These are phyloP conservation scores for Vigna hirtella DNA, from an alignment of 306 rosid species.

Conservation along the genomic window DNA sequence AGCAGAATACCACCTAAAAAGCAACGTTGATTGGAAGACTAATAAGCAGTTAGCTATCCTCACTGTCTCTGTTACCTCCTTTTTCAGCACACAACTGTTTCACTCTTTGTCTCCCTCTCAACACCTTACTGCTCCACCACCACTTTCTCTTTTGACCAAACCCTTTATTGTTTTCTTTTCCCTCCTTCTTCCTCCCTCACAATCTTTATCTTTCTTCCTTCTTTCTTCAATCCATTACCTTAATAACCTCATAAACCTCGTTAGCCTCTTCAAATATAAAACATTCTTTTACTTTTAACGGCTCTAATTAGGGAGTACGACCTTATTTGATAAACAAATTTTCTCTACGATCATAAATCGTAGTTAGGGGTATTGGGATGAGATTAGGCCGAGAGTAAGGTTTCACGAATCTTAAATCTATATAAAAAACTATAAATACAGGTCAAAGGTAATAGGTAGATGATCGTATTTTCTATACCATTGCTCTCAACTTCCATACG, in stretches of 20 bases:
- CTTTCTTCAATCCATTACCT: constrained; percentile 28
- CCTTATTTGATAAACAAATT: too few species aligned
- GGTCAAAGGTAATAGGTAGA: too few species aligned
- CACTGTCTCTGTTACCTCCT: constrained; percentile 47
- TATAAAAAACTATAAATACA: too few species aligned
- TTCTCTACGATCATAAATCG: too few species aligned
- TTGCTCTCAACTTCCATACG: accelerated
- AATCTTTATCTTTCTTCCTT: neutral
- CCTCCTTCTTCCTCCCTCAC: constrained; percentile 38
- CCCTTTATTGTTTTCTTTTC: constrained; percentile 12
- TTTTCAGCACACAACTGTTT: constrained; percentile 38
- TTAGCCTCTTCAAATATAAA: neutral
- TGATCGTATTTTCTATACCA: too few species aligned
- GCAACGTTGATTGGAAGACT: constrained; percentile 53
- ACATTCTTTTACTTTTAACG: neutral
- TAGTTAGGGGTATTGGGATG: too few species aligned
- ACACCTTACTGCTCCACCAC: constrained; percentile 49
- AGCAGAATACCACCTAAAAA: constrained; percentile 60
- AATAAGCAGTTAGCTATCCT: constrained; percentile 52
- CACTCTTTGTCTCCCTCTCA: constrained; percentile 48
- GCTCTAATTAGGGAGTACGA: too few species aligned
- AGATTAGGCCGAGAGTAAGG: too few species aligned
- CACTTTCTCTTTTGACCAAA: constrained; percentile 63
- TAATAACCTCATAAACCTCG: neutral
- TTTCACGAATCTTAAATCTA: too few species aligned